Conservation (phyloP, 192 early-diverging fungal genomes). For the Thamnidium elegans region DNA sequence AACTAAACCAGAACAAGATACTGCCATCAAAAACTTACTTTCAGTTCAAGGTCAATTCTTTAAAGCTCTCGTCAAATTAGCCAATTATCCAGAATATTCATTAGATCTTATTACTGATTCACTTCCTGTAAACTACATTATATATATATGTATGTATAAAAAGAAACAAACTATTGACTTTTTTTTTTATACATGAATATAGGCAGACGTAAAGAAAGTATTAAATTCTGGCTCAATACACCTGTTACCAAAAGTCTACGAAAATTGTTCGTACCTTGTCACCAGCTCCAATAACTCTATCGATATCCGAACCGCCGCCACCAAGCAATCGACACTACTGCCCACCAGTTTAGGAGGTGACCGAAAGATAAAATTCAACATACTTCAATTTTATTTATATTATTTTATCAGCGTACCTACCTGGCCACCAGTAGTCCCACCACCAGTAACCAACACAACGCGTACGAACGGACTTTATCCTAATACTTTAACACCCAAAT, state of each 20-base stretch:
- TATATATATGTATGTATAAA: too few species aligned
- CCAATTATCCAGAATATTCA: too few species aligned
- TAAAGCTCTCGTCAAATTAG: too few species aligned
- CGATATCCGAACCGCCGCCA: conserved; percentile 4
- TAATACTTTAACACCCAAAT: too few species aligned
- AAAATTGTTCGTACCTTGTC: not conserved
- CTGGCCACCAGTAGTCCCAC: not conserved
- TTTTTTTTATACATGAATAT: not conserved
- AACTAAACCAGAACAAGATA: too few species aligned
- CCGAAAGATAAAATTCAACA: conserved; percentile 4
- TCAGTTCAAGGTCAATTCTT: too few species aligned
- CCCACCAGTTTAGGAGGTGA: not conserved
- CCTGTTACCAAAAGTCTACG: not conserved
- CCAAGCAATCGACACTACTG: not conserved
- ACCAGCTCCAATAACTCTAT: not conserved
- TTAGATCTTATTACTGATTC: too few species aligned
- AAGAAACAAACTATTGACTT: too few species aligned
- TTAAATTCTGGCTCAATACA: not conserved
- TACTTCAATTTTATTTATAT: conserved; percentile 6
- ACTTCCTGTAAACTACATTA: too few species aligned
- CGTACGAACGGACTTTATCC: too few species aligned
- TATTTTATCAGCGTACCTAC: conserved; percentile 10
- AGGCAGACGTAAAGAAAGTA: not conserved
- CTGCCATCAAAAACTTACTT: too few species aligned
- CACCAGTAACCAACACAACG: too few species aligned